Base-by-base conservation (phyloP, 2,329 filamentous ascomycete species). In the Botrytis aclada region DNA sequence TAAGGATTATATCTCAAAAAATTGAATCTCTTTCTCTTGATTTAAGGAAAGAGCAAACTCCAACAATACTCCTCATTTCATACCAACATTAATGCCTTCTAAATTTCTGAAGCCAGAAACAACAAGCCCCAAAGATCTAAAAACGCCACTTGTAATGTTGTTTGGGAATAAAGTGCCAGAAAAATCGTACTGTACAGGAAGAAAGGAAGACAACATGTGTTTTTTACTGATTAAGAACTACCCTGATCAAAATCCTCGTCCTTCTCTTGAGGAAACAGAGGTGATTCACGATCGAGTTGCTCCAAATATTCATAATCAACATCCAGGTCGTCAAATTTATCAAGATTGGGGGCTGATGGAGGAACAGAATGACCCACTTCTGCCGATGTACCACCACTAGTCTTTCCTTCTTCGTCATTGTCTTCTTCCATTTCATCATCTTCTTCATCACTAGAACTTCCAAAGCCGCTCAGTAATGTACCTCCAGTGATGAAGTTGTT, bases 361-460 rank as follows among this genome's bases (percentile, higher is more conserved):
- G 78, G 79, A 80, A 80, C 76, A 78, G 78, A 79, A 78, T 72
- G 76, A 86, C 89, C 87, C 83, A 91, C 89, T 89, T 91, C 89
- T 75, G 78, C 80, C 75, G 76, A 51, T 45, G 71, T 41, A 69
- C 65, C 56, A 70, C 71, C 77, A 72, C 77, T 76, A 75, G 86
- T 89, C 80, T 88, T 88, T 69, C 79, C 79, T 62, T 85, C 88
- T 75, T 93, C 92, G 77, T 93, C 92, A 76, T 95, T 91, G 77
- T 92, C 92, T 73, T 93, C 93, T 74, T 97, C 93, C 83, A 94
- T 92, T 75, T 98, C 95, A 78, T 98, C 95, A 76, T 98, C 96
- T 77, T 98, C 96, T 82, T 98, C 95, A 78, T 97, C 94, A 79
- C 94, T 97, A 66, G 93, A 96, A 83, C 94, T 97, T 80, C 94